phyloP scores from a whole-genome alignment of 768 basidiomycete species.

The Tricholomella constricta region DNA sequence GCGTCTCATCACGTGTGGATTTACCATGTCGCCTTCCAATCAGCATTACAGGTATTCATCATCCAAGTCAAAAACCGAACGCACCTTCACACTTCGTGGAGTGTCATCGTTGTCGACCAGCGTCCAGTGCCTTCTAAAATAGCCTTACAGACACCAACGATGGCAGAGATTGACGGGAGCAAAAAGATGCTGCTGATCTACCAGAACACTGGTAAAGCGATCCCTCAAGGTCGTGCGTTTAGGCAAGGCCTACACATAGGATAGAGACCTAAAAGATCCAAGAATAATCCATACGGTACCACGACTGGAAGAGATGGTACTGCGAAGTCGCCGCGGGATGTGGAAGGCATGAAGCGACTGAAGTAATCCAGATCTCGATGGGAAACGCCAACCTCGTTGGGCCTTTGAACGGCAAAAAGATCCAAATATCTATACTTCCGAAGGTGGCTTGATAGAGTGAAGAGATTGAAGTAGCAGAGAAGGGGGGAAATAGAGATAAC shows the following conservation, averaged over 20 bases:
- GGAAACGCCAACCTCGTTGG: not conserved
- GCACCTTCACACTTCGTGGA: constrained; percentile 3
- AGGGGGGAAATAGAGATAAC: not conserved
- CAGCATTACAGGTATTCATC: not conserved
- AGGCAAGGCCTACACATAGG: not conserved
- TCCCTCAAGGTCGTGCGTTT: not conserved
- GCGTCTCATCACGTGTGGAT: not conserved
- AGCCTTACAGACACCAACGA: not conserved
- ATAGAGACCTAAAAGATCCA: not conserved
- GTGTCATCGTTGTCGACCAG: not conserved
- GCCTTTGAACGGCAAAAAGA: not conserved
- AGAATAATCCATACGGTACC: not conserved
- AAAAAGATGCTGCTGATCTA: not conserved
- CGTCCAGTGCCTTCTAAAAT: constrained; percentile 1
- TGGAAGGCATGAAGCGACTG: too few species aligned
- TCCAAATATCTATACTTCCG: not conserved
- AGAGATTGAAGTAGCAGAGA: not conserved
- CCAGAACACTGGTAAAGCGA: not conserved
- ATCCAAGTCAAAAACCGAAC: not conserved
- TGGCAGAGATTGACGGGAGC: not conserved
- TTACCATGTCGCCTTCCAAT: constrained; percentile 1
- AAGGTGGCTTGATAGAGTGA: not conserved
- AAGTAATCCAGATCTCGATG: not conserved
- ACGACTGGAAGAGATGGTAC: not conserved
- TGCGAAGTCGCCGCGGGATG: not conserved